phyloP scores from a whole-genome alignment of 495 filamentous ascomycete species.

The Hypomontagnella monticulosa region DNA sequence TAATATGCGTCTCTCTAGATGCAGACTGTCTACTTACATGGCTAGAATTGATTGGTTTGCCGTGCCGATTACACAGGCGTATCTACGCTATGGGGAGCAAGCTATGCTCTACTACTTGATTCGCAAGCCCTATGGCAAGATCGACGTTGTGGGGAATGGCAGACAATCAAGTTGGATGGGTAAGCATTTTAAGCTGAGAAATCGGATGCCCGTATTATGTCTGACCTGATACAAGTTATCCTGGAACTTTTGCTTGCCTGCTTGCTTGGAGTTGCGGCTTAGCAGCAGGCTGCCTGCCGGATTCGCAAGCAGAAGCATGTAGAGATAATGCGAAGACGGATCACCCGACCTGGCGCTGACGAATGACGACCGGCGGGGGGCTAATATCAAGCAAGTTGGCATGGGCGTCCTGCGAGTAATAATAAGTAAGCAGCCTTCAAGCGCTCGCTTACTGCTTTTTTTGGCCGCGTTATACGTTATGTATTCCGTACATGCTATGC shows the following conservation, averaged over 20 bases:
- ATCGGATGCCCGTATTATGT: conserved; percentile 19
- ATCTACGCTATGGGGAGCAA: conserved; percentile 9
- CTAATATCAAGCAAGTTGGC: conserved; percentile 8
- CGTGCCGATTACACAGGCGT: conserved; percentile 16
- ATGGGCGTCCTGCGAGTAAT: conserved; percentile 28
- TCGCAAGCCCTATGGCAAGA: conserved; percentile 17
- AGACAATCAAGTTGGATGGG: background rate
- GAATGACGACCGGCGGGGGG: conserved; percentile 26
- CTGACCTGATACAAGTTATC: background rate
- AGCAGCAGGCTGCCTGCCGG: conserved; percentile 18
- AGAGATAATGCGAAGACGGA: conserved; percentile 27
- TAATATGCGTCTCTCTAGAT: conserved; percentile 26
- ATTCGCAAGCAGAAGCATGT: conserved; percentile 16
- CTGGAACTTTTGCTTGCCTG: conserved; percentile 7
- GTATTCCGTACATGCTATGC: background rate
- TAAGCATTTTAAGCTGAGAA: conserved; percentile 20
- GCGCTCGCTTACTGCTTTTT: conserved; percentile 14
- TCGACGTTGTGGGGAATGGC: background rate
- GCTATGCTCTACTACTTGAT: conserved; percentile 1
- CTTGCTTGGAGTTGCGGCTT: conserved; percentile 21
- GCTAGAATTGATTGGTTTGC: conserved; percentile 31
- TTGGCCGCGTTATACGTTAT: background rate
- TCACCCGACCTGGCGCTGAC: conserved; percentile 40
- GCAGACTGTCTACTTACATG: conserved; percentile 36
- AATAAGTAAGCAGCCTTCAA: conserved; percentile 20